These are phyloP conservation scores for Phytophthora pini DNA, from an alignment of 352 stramenopile genomes.

Conservation along the genomic window DNA sequence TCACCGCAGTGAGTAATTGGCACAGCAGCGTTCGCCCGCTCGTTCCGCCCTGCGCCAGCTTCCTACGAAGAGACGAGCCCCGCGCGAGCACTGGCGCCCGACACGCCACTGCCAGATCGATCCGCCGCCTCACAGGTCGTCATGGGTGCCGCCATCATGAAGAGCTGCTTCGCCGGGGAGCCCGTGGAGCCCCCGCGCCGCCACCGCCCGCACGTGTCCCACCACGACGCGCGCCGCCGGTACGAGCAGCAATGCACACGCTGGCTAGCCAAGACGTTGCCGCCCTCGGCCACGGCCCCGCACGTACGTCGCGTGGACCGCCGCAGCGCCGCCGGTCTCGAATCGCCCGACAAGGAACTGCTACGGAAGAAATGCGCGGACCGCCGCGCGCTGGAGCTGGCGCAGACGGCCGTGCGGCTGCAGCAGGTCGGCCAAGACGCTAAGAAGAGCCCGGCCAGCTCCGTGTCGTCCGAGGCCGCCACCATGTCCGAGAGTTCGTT, in stretches of 20 bases:
- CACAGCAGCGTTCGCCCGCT: not conserved
- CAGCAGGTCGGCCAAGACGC: slow-evolving; percentile 27
- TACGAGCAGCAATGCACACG: slow-evolving; percentile 34
- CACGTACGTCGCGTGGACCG: slow-evolving; percentile 2
- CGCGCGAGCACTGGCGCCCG: not conserved
- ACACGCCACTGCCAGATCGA: slow-evolving; percentile 11
- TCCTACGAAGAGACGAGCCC: slow-evolving; percentile 15
- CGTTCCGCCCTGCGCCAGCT: slow-evolving; percentile 1
- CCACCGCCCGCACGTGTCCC: slow-evolving; percentile 10
- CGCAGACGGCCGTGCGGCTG: slow-evolving; percentile 38
- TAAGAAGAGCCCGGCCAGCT: slow-evolving; percentile 25
- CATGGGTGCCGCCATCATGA: slow-evolving; percentile 52
- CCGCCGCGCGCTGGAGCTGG: slow-evolving; percentile 24
- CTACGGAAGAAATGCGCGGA: slow-evolving; percentile 16
- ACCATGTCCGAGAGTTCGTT: slow-evolving; percentile 63
- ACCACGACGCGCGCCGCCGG: slow-evolving; percentile 29
- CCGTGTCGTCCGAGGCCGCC: slow-evolving; percentile 36
- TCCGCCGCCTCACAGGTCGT: not conserved
- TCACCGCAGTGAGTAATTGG: slow-evolving; percentile 16
- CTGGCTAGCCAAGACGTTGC: slow-evolving; percentile 30
- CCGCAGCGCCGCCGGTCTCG: slow-evolving; percentile 1
- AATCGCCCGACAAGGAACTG: slow-evolving; percentile 27
- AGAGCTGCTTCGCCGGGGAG: slow-evolving; percentile 45
- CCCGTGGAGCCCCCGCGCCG: slow-evolving; percentile 21
- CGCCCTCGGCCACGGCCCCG: not conserved